Evolutionary conservation across 352 stramenopile genomes (phyloP), one percentile per base, ranked within the genome.

Genomic region (Phytopythium montanum): DNA sequence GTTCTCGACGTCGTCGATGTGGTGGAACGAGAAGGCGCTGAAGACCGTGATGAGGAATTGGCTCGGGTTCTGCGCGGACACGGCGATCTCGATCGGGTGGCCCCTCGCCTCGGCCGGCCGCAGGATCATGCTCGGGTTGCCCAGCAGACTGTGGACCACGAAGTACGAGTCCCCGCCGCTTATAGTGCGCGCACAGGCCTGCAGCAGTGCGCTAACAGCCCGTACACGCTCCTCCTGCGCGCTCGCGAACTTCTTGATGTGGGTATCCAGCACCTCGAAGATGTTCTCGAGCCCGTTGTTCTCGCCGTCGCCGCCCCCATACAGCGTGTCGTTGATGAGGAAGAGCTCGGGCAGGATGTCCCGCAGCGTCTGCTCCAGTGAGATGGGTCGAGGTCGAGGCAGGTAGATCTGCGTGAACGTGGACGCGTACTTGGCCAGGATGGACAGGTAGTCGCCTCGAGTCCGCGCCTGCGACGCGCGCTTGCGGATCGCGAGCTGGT

Each of bases 151-250:
- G 59, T 90, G 81, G 10, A 90, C 78, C 3, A 93, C 84, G 54
- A 91, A 87, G 52, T 91, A 93, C 53, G 81, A 91, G 64, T 93
- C 83, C 7, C 83, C 83, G 7, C 83, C 83, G 36, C 80, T 89
- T 61, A 91, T 91, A 1, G 81, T 91, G 9, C 84, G 73, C 5
- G 81, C 84, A 49, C 79, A 91, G 10, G 84, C 84, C 57, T 93
- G 81, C 25, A 91, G 61, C 16, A 93, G 49, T 12, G 84, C 69
- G 45, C 84, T 90, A 12, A 93, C 81, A 18, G 71, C 78, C 8
- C 77, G 73, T 9, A 93, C 81, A 14, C 81, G 79, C 48, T 90
- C 81, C 29, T 88, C 75, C 16, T 81, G 70, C 0, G 77, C 75
- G 31, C 73, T 72, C 5, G 79, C 76, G 59, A 90, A 90, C 28